phyloP scores from a whole-genome alignment of 768 basidiomycete genomes.

The Boletus pseudo-olivaceus region DNA sequence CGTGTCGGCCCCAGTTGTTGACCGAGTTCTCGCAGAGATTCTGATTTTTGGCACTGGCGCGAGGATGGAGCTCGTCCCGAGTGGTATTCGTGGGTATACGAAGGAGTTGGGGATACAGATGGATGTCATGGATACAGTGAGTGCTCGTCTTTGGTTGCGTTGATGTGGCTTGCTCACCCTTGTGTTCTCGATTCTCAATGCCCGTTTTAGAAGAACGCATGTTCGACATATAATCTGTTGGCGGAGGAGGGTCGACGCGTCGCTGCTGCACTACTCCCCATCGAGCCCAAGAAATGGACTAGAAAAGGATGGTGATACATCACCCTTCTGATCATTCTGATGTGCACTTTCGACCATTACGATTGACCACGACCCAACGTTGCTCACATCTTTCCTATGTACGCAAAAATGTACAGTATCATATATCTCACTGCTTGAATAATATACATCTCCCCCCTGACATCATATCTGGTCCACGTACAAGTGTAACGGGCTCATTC shows the following conservation, averaged over 20 bases:
- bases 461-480: background rate
- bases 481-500: conserved; percentile 11
- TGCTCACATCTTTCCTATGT: background rate
- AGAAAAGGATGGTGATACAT: conserved; percentile 20
- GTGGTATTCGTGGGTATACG: conserved; percentile 60
- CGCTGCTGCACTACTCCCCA: conserved; percentile 84
- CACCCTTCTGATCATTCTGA: background rate
- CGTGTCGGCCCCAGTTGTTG: background rate
- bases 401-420: conserved; percentile 15
- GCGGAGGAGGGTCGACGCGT: conserved; percentile 91
- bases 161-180: background rate
- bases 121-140: conserved; percentile 81
- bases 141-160: conserved; percentile 22
- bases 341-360: background rate
- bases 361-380: background rate
- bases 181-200: background rate
- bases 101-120: conserved; percentile 78
- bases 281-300: conserved; percentile 51
- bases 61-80: conserved; percentile 66
- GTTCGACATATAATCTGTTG: conserved; percentile 92
- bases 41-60: conserved; percentile 85
- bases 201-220: conserved; percentile 72
- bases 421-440: conserved; percentile 5
- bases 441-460: conserved; percentile 2
- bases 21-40: conserved; percentile 58